phyloP scores from a whole-genome alignment of 768 basidiomycete species.

The Serendipita vermifera region DNA sequence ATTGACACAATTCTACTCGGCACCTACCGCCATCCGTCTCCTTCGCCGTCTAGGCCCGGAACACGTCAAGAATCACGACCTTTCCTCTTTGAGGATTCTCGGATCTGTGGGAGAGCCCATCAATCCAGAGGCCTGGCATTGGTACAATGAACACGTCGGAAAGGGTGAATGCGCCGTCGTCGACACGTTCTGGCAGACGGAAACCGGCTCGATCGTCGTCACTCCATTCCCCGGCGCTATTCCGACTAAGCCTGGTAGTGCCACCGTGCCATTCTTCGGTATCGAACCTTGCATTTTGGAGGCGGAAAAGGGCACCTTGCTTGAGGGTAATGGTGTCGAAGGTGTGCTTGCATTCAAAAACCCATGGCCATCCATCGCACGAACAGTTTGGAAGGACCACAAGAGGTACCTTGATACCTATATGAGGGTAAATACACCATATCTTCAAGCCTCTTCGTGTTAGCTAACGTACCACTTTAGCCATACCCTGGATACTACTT shows the following conservation, averaged over 20 bases:
- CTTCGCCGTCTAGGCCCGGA: constrained; percentile 75
- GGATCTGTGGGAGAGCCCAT: constrained; percentile 97
- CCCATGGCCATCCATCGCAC: constrained; percentile 93
- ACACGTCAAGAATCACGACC: constrained; percentile 71
- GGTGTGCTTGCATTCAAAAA: constrained; percentile 76
- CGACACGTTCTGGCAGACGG: constrained; percentile 95
- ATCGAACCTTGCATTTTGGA: constrained; percentile 83
- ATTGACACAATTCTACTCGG: constrained; percentile 91
- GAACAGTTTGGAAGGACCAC: constrained; percentile 87
- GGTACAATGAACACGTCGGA: constrained; percentile 96
- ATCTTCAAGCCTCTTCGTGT: background rate
- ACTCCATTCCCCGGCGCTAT: constrained; percentile 95
- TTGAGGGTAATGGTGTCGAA: constrained; percentile 73
- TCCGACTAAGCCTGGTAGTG: constrained; percentile 89
- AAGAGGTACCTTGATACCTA: constrained; percentile 70
- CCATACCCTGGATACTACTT: constrained; percentile 88
- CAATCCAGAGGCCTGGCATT: constrained; percentile 98
- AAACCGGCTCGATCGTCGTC: constrained; percentile 91
- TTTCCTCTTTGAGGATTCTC: constrained; percentile 70
- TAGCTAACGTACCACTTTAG: constrained; percentile 24
- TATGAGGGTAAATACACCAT: constrained; percentile 35
- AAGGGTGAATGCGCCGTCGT: constrained; percentile 80
- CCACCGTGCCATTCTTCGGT: constrained; percentile 97
- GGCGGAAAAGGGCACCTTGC: constrained; percentile 56
- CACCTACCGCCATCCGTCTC: constrained; percentile 89